Percentiles rank a stretch among this genome's conserved stretches.
Evolutionary conservation across 345 rosid species (phyloP).

Genomic region (Salix dunnii): DNA sequence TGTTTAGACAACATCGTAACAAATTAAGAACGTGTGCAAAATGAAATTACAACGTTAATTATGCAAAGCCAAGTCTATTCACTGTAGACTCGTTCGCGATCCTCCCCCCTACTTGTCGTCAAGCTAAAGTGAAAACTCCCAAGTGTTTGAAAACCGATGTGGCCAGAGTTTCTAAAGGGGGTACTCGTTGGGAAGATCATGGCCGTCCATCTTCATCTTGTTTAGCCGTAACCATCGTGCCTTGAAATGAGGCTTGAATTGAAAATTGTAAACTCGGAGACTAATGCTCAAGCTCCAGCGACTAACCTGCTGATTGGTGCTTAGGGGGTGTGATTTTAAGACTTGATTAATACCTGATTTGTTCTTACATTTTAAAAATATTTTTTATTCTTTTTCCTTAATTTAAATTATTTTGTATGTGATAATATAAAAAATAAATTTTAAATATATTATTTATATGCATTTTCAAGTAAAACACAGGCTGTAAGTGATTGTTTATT

Average conservation of each 20-base stretch:
- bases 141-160: background rate
- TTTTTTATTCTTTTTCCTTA: too few species aligned
- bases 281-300: slow-evolving; percentile 39
- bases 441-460: too few species aligned
- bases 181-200: slow-evolving; percentile 28
- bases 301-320: background rate
- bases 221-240: slow-evolving; percentile 46
- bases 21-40: background rate
- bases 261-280: slow-evolving; percentile 30
- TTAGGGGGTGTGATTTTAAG: too few species aligned
- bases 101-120: slow-evolving; percentile 25
- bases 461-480: too few species aligned
- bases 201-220: slow-evolving; percentile 21
- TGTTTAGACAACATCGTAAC: too few species aligned
- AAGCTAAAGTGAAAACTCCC: background rate
- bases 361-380: too few species aligned
- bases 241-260: slow-evolving; percentile 18
- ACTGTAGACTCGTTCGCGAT: slow-evolving; percentile 18
- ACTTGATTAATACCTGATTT: too few species aligned
- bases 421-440: too few species aligned
- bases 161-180: slow-evolving; percentile 19
- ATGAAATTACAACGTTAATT: background rate
- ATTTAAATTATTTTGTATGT: too few species aligned
- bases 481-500: too few species aligned
- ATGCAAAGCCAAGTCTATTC: background rate